These are phyloP conservation scores for Boletus sp. DNA, from an alignment of 768 basidiomycete species.

Conservation along the genomic window DNA sequence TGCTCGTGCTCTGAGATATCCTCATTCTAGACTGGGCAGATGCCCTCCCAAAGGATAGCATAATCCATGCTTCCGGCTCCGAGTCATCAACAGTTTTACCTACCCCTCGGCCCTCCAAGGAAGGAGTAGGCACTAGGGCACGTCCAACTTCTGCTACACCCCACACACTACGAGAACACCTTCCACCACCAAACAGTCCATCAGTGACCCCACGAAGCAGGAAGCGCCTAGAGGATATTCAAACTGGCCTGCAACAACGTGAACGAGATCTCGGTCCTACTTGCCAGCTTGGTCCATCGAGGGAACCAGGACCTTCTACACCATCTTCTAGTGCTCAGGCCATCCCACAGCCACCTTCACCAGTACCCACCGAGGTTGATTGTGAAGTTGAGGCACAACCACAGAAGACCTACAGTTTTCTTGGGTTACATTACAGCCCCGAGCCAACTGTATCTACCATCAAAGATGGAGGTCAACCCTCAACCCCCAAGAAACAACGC, in stretches of 20 bases:
- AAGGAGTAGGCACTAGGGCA: background rate
- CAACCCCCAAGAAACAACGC: conserved; percentile 25
- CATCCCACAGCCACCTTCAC: conserved; percentile 25
- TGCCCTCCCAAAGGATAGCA: conserved; percentile 9
- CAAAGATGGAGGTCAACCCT: conserved; percentile 17
- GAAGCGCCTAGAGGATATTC: conserved; percentile 15
- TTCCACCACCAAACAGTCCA: background rate
- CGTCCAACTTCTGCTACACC: background rate
- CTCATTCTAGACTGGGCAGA: conserved; percentile 34
- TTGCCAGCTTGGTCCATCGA: conserved; percentile 4
- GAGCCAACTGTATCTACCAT: background rate
- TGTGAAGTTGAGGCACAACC: conserved; percentile 14
- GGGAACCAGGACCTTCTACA: conserved; percentile 1
- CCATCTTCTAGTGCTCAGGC: background rate
- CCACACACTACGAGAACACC: background rate
- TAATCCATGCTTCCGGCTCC: background rate
- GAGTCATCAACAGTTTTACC: background rate
- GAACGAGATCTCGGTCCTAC: conserved; percentile 10
- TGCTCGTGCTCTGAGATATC: background rate
- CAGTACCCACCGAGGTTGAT: conserved; percentile 24
- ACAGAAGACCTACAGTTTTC: conserved; percentile 21
- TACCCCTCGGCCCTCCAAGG: background rate
- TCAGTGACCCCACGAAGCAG: conserved; percentile 5
- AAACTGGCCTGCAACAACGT: conserved; percentile 17
- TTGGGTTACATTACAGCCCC: conserved; percentile 21